Evolutionary conservation across 148 eudicot species (phyloP), one percentile per base, ranked within the genome.

Genomic region (Amaranthus palmeri): DNA sequence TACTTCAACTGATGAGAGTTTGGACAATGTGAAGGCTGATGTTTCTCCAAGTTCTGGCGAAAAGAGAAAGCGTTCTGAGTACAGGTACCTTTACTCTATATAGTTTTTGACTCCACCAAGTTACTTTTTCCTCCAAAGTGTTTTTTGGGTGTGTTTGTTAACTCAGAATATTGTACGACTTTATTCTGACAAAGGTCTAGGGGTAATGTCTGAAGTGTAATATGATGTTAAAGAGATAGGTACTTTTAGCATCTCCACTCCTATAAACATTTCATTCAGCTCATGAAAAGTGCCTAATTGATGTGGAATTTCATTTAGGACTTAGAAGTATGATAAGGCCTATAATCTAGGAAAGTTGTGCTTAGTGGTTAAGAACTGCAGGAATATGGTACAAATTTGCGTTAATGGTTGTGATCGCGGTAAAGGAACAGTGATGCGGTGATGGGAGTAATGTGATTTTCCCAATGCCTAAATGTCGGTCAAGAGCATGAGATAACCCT

Each of bases 51-150:
- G 66, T 71, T 56, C 75, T 56, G 79, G 83, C 76, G 78, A 71
- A 73, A 93, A 91, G 76, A 86, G 98, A 79, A 91, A 88, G 88
- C 84, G 65, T 67, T 71, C 59, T 54, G 84, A 76, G 49, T 61
- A 53, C 80, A 83, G 93, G 98, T 89, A 80, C 52, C 49, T 50
- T 71, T 66, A 41, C 56, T 52, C 52, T 54, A 12, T 10, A 12
- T 43, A 40, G 25, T 51, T 43, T 59, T 70, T 66, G 55, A 14
- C 61, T 41, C 42, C 46, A 40, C 54, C n/a, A 11, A 67, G 12
- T 50, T 44, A 17, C 46, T 65, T 53, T 18, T 4, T 66, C 66
- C 17, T 15, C 50, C 14, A 45, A 41, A 51, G 62, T 17, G 3
- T 65, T 50, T 43, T 50, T 43, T 67, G 60, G 68, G 58, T 67